Evolutionary conservation across 345 rosid species (phyloP), one percentile per base, ranked within the genome.

Genomic region (Clarkia xantiana): DNA sequence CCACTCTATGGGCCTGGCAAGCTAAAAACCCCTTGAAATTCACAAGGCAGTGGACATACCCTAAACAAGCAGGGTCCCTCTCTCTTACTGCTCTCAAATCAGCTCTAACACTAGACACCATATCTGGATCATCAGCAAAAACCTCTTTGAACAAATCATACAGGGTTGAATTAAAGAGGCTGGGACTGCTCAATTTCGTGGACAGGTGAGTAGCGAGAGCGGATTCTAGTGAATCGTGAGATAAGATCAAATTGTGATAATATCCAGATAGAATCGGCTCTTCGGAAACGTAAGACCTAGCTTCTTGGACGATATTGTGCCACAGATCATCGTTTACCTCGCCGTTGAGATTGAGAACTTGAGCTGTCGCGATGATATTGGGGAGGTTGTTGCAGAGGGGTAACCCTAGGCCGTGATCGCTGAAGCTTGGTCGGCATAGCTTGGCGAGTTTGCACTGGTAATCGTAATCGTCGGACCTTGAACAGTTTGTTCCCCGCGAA

Each of bases 11-110:
- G n/a, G n/a, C n/a, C n/a, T n/a, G n/a, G n/a, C n/a, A n/a, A n/a
- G n/a, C n/a, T n/a, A n/a, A n/a, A n/a, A n/a, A n/a, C 9, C 95
- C 95, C 42, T 86, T 90, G 51, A 77, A 90, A 59, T 73, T 74
- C 47, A 90, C 65, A 60, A 90, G 70, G 50, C 88, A 86, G 55
- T 81, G 97, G 42, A 73, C 84, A 48, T 79, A 74, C 58, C 91
- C 79, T 0, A 72, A 54, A 44, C 95, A 90, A 2, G 94, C 94
- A 3, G 95, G 95, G 48, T 86, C 97, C 42, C 95, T 69, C 22
- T 80, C 82, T 49, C 74, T 80, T 0, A 68, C 84, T 0, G 94
- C 97, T 34, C 59, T 66, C 56, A 86, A 62, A 57, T 90, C 95
- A 10, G 46, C 72, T 62, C 62, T 67, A 0, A 77, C 76, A 1